Conservation (phyloP, 306 rosid genomes). For the Cajanus cajan region DNA sequence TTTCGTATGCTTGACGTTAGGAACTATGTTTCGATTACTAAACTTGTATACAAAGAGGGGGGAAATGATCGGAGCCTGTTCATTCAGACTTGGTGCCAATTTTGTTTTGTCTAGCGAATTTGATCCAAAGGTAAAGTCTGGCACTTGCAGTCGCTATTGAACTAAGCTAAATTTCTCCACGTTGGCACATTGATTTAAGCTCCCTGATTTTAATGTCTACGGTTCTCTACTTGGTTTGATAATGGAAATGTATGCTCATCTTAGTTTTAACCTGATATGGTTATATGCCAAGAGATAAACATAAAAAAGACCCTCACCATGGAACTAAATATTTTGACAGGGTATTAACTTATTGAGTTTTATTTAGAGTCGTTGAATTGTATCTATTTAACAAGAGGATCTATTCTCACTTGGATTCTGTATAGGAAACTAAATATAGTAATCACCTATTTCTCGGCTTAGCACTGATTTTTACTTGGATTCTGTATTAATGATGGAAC, state of each 20-base stretch:
- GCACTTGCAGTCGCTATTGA: conserved; percentile 10
- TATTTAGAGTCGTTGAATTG: background rate
- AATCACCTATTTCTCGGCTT: background rate
- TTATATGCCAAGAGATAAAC: background rate
- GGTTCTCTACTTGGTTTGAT: background rate
- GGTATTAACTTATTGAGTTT: background rate
- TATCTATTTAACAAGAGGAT: background rate
- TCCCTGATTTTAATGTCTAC: background rate
- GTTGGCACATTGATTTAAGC: background rate
- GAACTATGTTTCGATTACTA: conserved; percentile 31
- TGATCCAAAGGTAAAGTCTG: background rate
- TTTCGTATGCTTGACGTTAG: conserved; percentile 18
- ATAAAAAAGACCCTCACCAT: background rate
- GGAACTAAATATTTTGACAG: background rate
- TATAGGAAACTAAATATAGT: background rate
- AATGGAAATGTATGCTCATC: background rate
- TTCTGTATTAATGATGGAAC: too few species aligned
- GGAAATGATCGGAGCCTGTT: background rate
- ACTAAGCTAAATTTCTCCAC: conserved; percentile 7
- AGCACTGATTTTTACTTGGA: background rate
- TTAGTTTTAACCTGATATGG: background rate
- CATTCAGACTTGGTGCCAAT: conserved; percentile 16
- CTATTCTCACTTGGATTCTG: background rate
- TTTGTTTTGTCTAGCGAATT: conserved; percentile 14
- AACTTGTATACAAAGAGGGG: conserved; percentile 8